Evolutionary conservation across 768 basidiomycete genomes (phyloP).

Genomic region (Hygrocybe coccinea): DNA sequence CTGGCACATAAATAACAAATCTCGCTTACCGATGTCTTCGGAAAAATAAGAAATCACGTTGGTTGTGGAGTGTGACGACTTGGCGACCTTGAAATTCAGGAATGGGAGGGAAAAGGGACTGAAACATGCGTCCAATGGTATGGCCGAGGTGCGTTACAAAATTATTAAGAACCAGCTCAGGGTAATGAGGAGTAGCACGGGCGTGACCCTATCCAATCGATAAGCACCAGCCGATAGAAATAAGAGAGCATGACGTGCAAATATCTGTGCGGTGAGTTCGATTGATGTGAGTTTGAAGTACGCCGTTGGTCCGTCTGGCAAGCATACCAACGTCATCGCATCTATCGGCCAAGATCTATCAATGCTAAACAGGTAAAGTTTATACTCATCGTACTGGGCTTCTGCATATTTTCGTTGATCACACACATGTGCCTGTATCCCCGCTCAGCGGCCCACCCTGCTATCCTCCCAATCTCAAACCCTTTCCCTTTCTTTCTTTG

Average conservation of each 20-base stretch:
- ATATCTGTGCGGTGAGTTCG: constrained; percentile 80
- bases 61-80: constrained; percentile 95
- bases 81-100: constrained; percentile 95
- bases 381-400: constrained; percentile 64
- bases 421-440: constrained; percentile 87
- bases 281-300: constrained; percentile 93
- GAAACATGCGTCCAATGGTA: constrained; percentile 90
- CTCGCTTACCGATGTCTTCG: constrained; percentile 76
- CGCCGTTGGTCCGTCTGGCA: constrained; percentile 90
- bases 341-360: constrained; percentile 44
- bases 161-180: constrained; percentile 91
- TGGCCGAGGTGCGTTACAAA: constrained; percentile 94
- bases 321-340: constrained; percentile 85
- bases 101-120: constrained; percentile 90
- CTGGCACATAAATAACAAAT: not conserved
- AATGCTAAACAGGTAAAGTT: not conserved
- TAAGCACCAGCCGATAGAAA: not conserved
- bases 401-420: constrained; percentile 93
- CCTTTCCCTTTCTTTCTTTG: constrained; percentile 83
- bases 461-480: constrained; percentile 85
- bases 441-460: constrained; percentile 87
- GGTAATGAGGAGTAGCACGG: constrained; percentile 84
- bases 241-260: constrained; percentile 43
- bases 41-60: constrained; percentile 97
- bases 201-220: constrained; percentile 70